These are phyloP conservation scores for Cercospora sojina DNA, from an alignment of 2,329 filamentous ascomycete genomes.

Conservation along the genomic window DNA sequence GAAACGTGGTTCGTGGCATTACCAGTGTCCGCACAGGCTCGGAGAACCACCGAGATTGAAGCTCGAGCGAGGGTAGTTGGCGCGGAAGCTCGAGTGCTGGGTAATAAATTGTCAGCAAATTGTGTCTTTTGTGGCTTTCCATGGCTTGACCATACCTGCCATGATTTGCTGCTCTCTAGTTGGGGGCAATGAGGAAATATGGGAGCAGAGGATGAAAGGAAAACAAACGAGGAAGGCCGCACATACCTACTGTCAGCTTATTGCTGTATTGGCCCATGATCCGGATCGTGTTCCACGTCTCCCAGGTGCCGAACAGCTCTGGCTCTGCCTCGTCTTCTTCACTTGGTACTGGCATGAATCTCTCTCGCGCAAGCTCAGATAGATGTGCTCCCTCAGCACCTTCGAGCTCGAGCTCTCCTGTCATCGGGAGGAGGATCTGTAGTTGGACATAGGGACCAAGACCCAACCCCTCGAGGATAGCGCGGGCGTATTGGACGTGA, in stretches of 20 bases:
- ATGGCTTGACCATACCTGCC: slow-evolving; percentile 14
- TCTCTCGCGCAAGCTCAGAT: slow-evolving; percentile 46
- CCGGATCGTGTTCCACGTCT: slow-evolving; percentile 87
- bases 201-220: slow-evolving; percentile 1
- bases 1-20: slow-evolving; percentile 54
- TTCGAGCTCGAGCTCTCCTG: slow-evolving; percentile 65
- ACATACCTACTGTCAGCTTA: slow-evolving; percentile 79
- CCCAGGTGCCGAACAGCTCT: slow-evolving; percentile 76
- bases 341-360: slow-evolving; percentile 29
- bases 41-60: slow-evolving; percentile 63
- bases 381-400: slow-evolving; percentile 55
- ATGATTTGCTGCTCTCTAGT: neutral
- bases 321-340: slow-evolving; percentile 27
- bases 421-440: slow-evolving; percentile 80
- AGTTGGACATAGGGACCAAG: slow-evolving; percentile 76
- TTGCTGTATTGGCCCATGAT: slow-evolving; percentile 80
- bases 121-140: neutral
- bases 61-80: slow-evolving; percentile 55
- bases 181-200: neutral
- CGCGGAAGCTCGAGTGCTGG: slow-evolving; percentile 60
- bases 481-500: slow-evolving; percentile 74
- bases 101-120: slow-evolving; percentile 3
- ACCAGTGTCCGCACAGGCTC: slow-evolving; percentile 60
- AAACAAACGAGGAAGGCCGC: neutral
- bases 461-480: slow-evolving; percentile 74